Base-by-base conservation (phyloP, 2,329 filamentous ascomycete genomes). In the Balansia obtecta region DNA sequence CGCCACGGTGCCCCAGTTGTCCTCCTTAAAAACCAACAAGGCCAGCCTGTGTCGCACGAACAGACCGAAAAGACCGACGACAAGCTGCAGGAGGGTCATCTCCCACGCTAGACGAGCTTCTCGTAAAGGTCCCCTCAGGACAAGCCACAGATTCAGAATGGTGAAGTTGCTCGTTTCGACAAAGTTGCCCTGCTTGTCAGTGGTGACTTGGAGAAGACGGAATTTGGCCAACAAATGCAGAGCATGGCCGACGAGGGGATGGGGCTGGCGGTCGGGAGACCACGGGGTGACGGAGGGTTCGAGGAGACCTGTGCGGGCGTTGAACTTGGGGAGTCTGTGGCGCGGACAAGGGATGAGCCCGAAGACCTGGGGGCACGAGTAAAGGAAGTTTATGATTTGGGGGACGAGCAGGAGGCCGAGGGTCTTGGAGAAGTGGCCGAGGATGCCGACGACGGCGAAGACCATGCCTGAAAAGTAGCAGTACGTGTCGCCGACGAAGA, bases 391-490 rank as follows among this genome's bases (percentile, higher is more conserved):
- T 77, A 94, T 89, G 60, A 94, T 86, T 70, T 98, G 93, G 13
- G 93, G 93, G 39, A 95, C 76, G 58, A 98, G 85, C 9, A 98
- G 76, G 47, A 98, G 78, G 50, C 95, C 78, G 44, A 98, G 77
- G 1, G 93, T 98, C 71, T 98, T 98, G 72, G 87, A 94, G 71
- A 98, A 98, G 71, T 98, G 93, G 22, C 93, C 93, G 48, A 96
- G 77, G 62, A 98, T 97, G 55, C 88, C 89, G 56, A 97, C 93
- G 43, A 96, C 90, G 49, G 91, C 93, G 65, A 98, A 98, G 39
- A 97, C 87, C 89, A 98, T 98, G 57, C 93, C 93, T 0, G 93
- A 93, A 67, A 98, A 96, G 71, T 98, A 98, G 76, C 93, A 98
- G 76, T 97, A 98, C 4, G 93, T 98, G 68, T 98, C 93, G 50